Base-by-base conservation (phyloP, 106 monocot genomes). In the Hemerocallis citrina region DNA sequence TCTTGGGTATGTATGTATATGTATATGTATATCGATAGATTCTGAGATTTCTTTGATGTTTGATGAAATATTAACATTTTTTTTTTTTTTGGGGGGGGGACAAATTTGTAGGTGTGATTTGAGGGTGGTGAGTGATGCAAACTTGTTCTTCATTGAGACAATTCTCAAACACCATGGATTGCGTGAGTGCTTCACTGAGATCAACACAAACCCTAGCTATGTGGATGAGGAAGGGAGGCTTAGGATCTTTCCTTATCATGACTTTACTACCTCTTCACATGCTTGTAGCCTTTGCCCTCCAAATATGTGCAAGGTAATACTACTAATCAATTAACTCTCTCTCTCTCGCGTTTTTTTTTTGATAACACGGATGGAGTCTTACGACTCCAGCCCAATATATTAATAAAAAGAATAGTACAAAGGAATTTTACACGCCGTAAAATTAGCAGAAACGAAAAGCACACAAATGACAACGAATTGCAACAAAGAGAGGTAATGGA, bases 301-400 rank as follows among this genome's bases (percentile, higher is more conserved):
- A 9, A 89, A 89, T 43, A 89, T 85, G 89, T 89, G 89, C 81
- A 89, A 89, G 89, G 89, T 86, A 56, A 5, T 6, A 38, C 37
- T 38, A 38, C 37, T 38, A 38, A 38, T 11, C 11, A 38, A 11
- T 11, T 38, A 38, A 11, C 37, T 38, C 27, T 51, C 2, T 56
- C 7, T 5, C 3, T 54, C 15, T 38, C 6, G n/a, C n/a, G n/a
- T n/a, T n/a, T n/a, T n/a, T n/a, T n/a, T n/a, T n/a, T n/a, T n/a
- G n/a, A n/a, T n/a, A n/a, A n/a, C n/a, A n/a, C n/a, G n/a, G n/a
- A n/a, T n/a, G n/a, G n/a, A n/a, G n/a, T n/a, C n/a, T n/a, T n/a
- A n/a, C n/a, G n/a, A n/a, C n/a, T n/a, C n/a, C n/a, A n/a, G n/a
- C n/a, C n/a, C n/a, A n/a, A n/a, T n/a, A n/a, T n/a, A n/a, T n/a